Base-by-base conservation (phyloP, 805 yeast species). In the Wickerhamiella cacticola region DNA sequence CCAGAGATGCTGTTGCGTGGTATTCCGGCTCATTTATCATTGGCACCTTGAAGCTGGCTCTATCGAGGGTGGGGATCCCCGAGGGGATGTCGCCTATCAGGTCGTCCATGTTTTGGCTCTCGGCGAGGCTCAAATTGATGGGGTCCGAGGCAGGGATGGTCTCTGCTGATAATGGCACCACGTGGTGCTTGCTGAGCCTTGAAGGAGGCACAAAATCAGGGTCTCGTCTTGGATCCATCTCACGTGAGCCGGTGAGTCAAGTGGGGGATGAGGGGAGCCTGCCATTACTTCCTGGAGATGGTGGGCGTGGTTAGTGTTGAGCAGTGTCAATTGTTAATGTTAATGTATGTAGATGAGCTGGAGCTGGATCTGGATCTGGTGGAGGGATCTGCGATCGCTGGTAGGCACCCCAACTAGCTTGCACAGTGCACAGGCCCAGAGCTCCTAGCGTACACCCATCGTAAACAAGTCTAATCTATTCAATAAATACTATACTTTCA, bases 181-280 rank as follows among this genome's bases (percentile, higher is more conserved):
- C 13, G 9, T 34, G 22, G 15, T 36, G 12, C 15, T 18, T 24
- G 16, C 19, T 18, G 23, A 33, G 73, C 47, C 78, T 72, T 13
- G 86, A 78, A 0, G 95, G 94, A 9, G 95, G 95, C 44, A 79
- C 77, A 63, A 86, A 88, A 63, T 86, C 79, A 16, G 95, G 94
- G 55, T 87, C 96, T 64, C 80, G 76, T 3, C 89, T 82, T 19
- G 97, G 97, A 62, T 88, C 97, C 97, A 87, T 87, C 23, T 28
- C 25, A 26, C 21, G 43, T 19, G 25, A 25, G 42, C 31, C 15
- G 9, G 31, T 41, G 45, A 41, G 45, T 39, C 29, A 23, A 16
- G 36, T 7, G 13, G 8, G 36, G 15, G 9, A 31, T 31, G 25
- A 16, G 41, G 29, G 19, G n/a, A n/a, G n/a, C n/a, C n/a, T n/a